Conservation (phyloP, 2,329 filamentous ascomycete genomes). For the Blastomyces silverae region DNA sequence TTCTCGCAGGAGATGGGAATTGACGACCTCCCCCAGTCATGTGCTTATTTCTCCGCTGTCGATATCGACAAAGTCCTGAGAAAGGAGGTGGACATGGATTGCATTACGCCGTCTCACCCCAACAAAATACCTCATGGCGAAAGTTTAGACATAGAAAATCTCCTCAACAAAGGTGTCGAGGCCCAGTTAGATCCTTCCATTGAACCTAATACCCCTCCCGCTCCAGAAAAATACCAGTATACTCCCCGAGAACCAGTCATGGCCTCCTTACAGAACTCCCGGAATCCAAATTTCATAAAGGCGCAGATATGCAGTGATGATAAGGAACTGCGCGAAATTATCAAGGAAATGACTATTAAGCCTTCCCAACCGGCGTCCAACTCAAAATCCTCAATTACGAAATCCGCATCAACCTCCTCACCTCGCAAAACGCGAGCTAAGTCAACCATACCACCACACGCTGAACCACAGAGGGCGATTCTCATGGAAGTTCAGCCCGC, state of each 20-base stretch:
- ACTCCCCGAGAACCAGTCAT: conserved; percentile 70
- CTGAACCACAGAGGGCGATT: conserved; percentile 40
- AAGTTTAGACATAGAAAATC: conserved; percentile 70
- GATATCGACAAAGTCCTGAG: conserved; percentile 94
- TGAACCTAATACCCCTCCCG: conserved; percentile 52
- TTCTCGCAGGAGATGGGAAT: conserved; percentile 97
- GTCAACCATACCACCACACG: conserved; percentile 29
- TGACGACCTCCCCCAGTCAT: conserved; percentile 84
- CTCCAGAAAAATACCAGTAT: conserved; percentile 60
- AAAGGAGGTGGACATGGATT: conserved; percentile 98
- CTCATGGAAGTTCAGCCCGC: conserved; percentile 40
- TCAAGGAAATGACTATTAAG: conserved; percentile 51
- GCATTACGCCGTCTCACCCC: conserved; percentile 80
- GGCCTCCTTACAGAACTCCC: conserved; percentile 56
- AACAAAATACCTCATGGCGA: conserved; percentile 75
- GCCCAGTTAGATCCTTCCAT: conserved; percentile 64
- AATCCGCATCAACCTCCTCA: conserved; percentile 9
- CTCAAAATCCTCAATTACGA: conserved; percentile 14
- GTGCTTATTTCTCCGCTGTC: conserved; percentile 91
- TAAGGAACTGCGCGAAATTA: conserved; percentile 63
- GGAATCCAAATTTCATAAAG: conserved; percentile 60
- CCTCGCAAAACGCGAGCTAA: conserved; percentile 24
- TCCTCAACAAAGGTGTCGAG: conserved; percentile 64
- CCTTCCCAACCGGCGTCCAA: conserved; percentile 21
- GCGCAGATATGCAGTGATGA: conserved; percentile 77